Conservation (phyloP, 2,329 filamentous ascomycete genomes). For the Calonectria pteridis region DNA sequence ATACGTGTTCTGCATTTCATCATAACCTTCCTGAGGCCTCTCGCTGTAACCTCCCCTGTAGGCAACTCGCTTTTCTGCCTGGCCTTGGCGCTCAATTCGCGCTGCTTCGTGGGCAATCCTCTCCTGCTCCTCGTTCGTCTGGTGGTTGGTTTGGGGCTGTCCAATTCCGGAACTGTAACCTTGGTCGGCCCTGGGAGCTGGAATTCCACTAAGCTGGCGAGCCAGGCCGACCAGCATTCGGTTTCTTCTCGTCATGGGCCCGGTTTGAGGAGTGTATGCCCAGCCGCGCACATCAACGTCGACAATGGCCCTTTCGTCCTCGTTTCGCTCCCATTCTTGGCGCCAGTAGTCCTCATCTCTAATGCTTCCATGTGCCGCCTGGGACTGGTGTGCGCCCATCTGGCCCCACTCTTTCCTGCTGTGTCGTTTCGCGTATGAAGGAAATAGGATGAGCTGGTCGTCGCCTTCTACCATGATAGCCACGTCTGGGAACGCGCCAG, state of each 20-base stretch:
- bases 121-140: slow-evolving; percentile 68
- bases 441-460: slow-evolving; percentile 95
- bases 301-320: slow-evolving; percentile 87
- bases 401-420: slow-evolving; percentile 60
- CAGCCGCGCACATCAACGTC: slow-evolving; percentile 97
- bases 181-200: slow-evolving; percentile 68
- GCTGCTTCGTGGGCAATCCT: slow-evolving; percentile 81
- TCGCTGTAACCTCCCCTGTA: slow-evolving; percentile 82
- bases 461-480: slow-evolving; percentile 83
- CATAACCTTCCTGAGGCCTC: slow-evolving; percentile 61
- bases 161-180: slow-evolving; percentile 36
- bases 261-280: slow-evolving; percentile 89
- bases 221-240: slow-evolving; percentile 88
- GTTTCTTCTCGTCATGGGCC: slow-evolving; percentile 88
- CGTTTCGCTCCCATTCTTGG: slow-evolving; percentile 81
- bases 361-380: slow-evolving; percentile 54
- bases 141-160: slow-evolving; percentile 39
- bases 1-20: slow-evolving; percentile 50
- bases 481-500: slow-evolving; percentile 86
- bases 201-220: slow-evolving; percentile 87
- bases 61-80: slow-evolving; percentile 78
- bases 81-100: slow-evolving; percentile 79
- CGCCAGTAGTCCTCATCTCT: slow-evolving; percentile 81
- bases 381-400: slow-evolving; percentile 42
- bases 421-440: slow-evolving; percentile 88